phyloP scores from a whole-genome alignment of 2,329 filamentous ascomycete genomes.

The Venturia aucupariae region DNA sequence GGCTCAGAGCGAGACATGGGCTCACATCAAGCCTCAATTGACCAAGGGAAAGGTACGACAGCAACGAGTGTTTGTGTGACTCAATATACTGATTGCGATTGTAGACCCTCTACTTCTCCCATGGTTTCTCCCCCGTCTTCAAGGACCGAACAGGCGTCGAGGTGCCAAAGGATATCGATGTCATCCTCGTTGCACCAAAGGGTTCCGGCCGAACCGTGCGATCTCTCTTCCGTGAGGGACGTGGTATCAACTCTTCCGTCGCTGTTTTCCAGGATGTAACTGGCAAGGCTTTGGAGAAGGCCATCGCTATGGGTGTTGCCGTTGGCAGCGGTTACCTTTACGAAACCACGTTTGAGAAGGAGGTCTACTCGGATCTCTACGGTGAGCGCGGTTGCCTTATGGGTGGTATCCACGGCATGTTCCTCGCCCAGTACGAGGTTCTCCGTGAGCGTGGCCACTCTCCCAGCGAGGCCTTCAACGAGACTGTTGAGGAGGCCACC shows the following conservation, averaged over 20 bases:
- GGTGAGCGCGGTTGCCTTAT: slow-evolving; percentile 99
- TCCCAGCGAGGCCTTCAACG: slow-evolving; percentile 98
- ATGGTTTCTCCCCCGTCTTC: slow-evolving; percentile 99
- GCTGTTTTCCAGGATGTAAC: slow-evolving; percentile 98
- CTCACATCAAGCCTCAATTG: slow-evolving; percentile 92
- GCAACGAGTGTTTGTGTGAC: neutral
- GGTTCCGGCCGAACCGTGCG: slow-evolving; percentile 97
- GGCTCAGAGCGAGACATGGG: slow-evolving; percentile 98
- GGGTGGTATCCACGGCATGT: slow-evolving; percentile 99
- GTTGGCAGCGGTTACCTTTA: slow-evolving; percentile 98
- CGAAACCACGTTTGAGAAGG: slow-evolving; percentile 99
- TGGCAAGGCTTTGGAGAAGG: slow-evolving; percentile 97
- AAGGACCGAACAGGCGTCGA: slow-evolving; percentile 99
- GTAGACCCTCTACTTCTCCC: slow-evolving; percentile 98
- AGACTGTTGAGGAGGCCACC: slow-evolving; percentile 99
- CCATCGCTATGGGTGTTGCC: slow-evolving; percentile 89
- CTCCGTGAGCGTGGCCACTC: slow-evolving; percentile 97
- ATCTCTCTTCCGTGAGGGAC: slow-evolving; percentile 96
- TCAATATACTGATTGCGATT: slow-evolving; percentile 8
- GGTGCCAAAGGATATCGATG: slow-evolving; percentile 88
- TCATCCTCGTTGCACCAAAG: slow-evolving; percentile 99
- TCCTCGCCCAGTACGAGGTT: slow-evolving; percentile 99
- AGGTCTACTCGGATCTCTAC: slow-evolving; percentile 99
- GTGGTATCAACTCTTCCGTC: slow-evolving; percentile 98
- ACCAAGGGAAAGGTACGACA: slow-evolving; percentile 87